Percentiles rank a stretch among this genome's conserved stretches.
These are phyloP conservation scores for Leccinum disarticulatum DNA, from an alignment of 768 basidiomycete species.

Conservation along the genomic window DNA sequence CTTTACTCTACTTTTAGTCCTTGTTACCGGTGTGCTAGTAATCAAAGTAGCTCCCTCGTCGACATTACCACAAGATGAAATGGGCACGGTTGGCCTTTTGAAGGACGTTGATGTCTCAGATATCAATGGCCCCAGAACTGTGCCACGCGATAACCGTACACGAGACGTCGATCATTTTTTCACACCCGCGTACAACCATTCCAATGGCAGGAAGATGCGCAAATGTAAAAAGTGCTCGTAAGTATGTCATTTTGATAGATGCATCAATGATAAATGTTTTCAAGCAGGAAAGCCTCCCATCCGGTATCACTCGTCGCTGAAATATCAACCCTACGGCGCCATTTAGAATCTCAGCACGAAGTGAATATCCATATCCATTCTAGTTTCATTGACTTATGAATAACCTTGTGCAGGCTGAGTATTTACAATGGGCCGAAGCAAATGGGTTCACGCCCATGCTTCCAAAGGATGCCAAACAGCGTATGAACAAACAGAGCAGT, in stretches of 20 bases:
- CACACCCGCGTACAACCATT: background rate
- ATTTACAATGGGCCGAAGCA: too few species aligned
- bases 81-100: too few species aligned
- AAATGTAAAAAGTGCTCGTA: background rate
- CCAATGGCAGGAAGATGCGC: background rate
- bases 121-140: background rate
- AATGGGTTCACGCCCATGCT: too few species aligned
- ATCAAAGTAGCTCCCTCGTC: too few species aligned
- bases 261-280: background rate
- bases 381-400: too few species aligned
- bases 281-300: background rate
- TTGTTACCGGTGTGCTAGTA: too few species aligned
- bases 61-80: too few species aligned
- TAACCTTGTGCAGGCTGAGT: too few species aligned
- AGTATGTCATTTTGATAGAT: background rate
- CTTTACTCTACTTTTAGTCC: too few species aligned
- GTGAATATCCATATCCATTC: background rate
- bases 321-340: background rate
- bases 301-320: background rate
- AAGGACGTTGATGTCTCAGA: background rate
- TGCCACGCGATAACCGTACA: background rate
- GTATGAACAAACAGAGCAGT: too few species aligned
- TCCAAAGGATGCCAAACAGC: too few species aligned
- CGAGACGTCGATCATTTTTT: background rate
- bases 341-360: background rate